A percentile compares a stretch with the other conserved stretches of the same genome.
These are phyloP conservation scores for Cyberlindnera xishuangbannaensis DNA, from an alignment of 805 yeast genomes.

Conservation along the genomic window DNA sequence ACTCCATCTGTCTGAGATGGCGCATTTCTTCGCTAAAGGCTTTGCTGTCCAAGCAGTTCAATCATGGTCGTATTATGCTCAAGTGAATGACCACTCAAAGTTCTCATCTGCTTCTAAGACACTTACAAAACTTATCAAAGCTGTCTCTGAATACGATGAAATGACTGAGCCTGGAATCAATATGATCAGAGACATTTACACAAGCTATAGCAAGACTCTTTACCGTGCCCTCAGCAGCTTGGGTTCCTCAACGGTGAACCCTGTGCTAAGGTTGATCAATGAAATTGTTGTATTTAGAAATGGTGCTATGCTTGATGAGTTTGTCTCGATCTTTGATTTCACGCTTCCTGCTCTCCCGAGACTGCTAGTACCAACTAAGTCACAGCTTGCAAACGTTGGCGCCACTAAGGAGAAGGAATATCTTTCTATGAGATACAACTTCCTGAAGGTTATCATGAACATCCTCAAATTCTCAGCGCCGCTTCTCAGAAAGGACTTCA, in stretches of 20 bases:
- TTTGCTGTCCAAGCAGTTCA: conserved; percentile 34
- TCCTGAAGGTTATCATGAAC: conserved; percentile 56
- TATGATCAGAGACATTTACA: conserved; percentile 47
- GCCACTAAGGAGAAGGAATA: conserved; percentile 30
- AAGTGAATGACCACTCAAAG: conserved; percentile 44
- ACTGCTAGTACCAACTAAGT: conserved; percentile 47
- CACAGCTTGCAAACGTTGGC: conserved; percentile 37
- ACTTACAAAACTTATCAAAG: conserved; percentile 32
- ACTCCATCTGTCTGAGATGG: conserved; percentile 16
- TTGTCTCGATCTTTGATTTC: conserved; percentile 65
- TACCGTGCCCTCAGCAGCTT: conserved; percentile 60
- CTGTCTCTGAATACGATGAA: conserved; percentile 13
- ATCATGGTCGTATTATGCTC: conserved; percentile 43
- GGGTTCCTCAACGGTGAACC: conserved; percentile 54
- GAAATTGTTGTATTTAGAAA: conserved; percentile 44
- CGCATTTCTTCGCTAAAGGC: conserved; percentile 31
- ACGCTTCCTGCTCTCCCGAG: conserved; percentile 56
- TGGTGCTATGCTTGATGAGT: conserved; percentile 47
- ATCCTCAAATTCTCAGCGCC: conserved; percentile 46
- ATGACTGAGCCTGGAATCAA: conserved; percentile 27
- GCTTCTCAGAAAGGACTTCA: conserved; percentile 56
- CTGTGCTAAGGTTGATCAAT: conserved; percentile 52
- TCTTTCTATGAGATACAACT: conserved; percentile 48
- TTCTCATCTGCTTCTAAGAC: conserved; percentile 40
- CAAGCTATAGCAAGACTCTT: conserved; percentile 52